phyloP scores from a whole-genome alignment of 495 filamentous ascomycete species.

The Thermochaetoides thermophila region DNA sequence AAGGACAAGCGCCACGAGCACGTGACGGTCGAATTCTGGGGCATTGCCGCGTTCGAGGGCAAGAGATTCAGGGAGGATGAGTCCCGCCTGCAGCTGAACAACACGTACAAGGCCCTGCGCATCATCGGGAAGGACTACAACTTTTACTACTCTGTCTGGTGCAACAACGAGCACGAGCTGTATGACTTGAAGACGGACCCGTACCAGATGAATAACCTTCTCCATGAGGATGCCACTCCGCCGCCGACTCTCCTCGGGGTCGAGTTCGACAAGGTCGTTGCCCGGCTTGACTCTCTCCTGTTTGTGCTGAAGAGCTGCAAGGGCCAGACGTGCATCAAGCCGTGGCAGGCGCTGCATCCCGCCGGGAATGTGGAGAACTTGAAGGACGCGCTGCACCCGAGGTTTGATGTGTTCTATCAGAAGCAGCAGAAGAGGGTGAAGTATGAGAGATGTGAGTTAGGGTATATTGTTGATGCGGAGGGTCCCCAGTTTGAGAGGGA shows the following conservation, averaged over 20 bases:
- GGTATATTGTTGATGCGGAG: slow-evolving; percentile 46
- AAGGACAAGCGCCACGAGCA: slow-evolving; percentile 38
- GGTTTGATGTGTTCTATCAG: slow-evolving; percentile 44
- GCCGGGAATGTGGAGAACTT: slow-evolving; percentile 27
- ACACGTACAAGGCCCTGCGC: slow-evolving; percentile 51
- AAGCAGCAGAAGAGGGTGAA: slow-evolving; percentile 30
- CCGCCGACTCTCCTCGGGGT: slow-evolving; percentile 27
- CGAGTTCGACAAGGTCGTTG: slow-evolving; percentile 27
- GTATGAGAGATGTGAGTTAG: slow-evolving; percentile 43
- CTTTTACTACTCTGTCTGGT: slow-evolving; percentile 53
- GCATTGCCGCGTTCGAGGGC: slow-evolving; percentile 36
- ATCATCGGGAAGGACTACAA: slow-evolving; percentile 39
- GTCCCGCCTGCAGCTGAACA: slow-evolving; percentile 25
- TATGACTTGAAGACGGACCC: slow-evolving; percentile 50
- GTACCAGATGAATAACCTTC: slow-evolving; percentile 45
- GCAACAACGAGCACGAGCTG: slow-evolving; percentile 47
- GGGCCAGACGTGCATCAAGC: slow-evolving; percentile 36
- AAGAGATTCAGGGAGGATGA: slow-evolving; percentile 13
- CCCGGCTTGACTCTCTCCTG: slow-evolving; percentile 44
- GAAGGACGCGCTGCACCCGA: slow-evolving; percentile 28
- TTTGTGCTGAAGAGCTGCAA: slow-evolving; percentile 53
- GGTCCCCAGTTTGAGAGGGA: slow-evolving; percentile 37
- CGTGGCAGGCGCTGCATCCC: slow-evolving; percentile 47
- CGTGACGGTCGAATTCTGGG: slow-evolving; percentile 55
- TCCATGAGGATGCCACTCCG: slow-evolving; percentile 16